Evolutionary conservation across 208 protist genomes (phyloP).

Genomic region (Leishmania aethiopica): DNA sequence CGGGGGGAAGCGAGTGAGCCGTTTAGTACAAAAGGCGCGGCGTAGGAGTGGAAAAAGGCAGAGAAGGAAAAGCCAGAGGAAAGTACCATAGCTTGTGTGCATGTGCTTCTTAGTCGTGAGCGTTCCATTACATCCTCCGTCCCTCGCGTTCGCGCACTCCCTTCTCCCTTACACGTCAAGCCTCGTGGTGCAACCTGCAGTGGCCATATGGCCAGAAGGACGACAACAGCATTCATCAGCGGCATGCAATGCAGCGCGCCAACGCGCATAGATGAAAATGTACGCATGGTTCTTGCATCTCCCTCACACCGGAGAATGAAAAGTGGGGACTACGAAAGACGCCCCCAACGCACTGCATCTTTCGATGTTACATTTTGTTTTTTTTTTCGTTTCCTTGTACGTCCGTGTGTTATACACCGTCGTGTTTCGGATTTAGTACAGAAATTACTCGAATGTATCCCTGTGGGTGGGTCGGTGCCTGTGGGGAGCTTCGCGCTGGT

Average conservation of each 20-base stretch:
- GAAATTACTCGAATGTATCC: constrained; percentile 1
- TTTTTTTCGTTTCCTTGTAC: background rate
- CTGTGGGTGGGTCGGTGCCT: background rate
- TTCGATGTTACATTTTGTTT: background rate
- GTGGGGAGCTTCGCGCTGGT: background rate
- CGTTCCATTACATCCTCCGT: background rate
- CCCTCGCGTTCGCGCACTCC: background rate
- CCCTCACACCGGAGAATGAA: background rate
- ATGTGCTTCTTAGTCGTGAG: background rate
- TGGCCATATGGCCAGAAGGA: background rate
- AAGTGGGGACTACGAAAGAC: background rate
- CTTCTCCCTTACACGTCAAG: background rate
- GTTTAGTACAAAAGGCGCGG: background rate
- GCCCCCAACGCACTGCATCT: background rate
- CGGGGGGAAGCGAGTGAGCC: background rate
- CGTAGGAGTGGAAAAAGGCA: background rate
- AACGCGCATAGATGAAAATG: background rate
- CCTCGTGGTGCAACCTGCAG: background rate
- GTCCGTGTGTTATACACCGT: background rate
- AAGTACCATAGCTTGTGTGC: background rate
- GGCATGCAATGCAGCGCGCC: background rate
- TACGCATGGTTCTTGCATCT: too few relatives aligned
- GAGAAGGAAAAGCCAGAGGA: background rate
- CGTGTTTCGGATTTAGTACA: background rate
- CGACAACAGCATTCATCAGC: background rate